Conservation (phyloP, 495 filamentous ascomycete genomes). For the Elasticomyces elasticus region DNA sequence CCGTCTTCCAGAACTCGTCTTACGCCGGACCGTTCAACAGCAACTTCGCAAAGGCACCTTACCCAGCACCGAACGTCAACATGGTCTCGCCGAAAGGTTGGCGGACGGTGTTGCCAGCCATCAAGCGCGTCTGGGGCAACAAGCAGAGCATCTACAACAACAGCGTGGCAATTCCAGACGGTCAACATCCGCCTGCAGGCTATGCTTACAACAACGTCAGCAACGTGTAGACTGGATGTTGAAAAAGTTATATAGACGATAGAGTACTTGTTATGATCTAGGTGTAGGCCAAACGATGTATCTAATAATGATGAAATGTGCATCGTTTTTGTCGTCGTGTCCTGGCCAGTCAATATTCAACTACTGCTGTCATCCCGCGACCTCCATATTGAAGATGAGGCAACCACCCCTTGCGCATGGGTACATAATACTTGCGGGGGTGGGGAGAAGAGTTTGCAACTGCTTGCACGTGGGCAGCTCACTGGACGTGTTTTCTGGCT, state of each 20-base stretch:
- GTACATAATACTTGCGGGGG: no score
- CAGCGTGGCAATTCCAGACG: constrained; percentile 28
- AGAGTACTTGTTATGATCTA: no score
- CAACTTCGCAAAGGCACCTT: constrained; percentile 20
- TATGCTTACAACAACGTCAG: constrained; percentile 12
- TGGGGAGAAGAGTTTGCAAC: no score
- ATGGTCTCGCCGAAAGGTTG: constrained; percentile 15
- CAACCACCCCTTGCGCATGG: no score
- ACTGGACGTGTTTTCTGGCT: background rate
- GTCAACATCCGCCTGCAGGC: constrained; percentile 24
- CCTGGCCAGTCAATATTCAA: no score
- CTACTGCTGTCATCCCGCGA: no score
- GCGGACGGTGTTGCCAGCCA: constrained; percentile 19
- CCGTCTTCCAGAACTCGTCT: constrained; percentile 26
- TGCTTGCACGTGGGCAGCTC: no score
- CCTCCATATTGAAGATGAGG: no score
- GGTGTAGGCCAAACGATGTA: no score
- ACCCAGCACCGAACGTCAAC: constrained; percentile 27
- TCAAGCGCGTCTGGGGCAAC: constrained; percentile 21
- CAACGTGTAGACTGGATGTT: background rate
- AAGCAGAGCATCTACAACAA: constrained; percentile 23
- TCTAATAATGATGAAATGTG: no score
- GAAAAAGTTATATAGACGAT: background rate
- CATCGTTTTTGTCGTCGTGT: no score
- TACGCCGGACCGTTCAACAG: constrained; percentile 29